Percentiles rank a stretch among this genome's conserved stretches.
Conservation (phyloP, 2,329 filamentous ascomycete genomes). For the Claviceps sp. region DNA sequence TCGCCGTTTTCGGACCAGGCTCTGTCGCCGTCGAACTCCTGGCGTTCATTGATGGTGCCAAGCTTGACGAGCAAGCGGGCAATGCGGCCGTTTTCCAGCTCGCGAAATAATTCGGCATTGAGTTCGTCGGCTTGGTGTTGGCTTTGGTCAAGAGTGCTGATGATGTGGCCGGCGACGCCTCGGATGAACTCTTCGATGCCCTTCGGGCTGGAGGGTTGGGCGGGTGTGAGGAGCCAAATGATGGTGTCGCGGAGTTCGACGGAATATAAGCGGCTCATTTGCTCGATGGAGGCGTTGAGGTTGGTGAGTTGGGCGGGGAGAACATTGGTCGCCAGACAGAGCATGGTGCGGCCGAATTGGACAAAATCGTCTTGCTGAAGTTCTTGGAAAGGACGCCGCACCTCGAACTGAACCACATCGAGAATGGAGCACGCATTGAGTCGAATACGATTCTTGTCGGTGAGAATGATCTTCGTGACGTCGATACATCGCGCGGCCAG, state of each 20-base stretch:
- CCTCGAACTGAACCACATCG: conserved; percentile 77
- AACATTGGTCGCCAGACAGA: conserved; percentile 67
- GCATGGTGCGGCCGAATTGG: conserved; percentile 69
- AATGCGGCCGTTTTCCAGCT: conserved; percentile 80
- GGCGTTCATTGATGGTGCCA: conserved; percentile 77
- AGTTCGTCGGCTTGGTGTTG: conserved; percentile 70
- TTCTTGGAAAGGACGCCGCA: conserved; percentile 52
- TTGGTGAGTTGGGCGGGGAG: conserved; percentile 41
- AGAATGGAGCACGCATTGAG: conserved; percentile 79
- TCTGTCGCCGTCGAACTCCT: conserved; percentile 64
- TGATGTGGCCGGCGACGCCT: conserved; percentile 65
- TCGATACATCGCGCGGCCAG: conserved; percentile 80
- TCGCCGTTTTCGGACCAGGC: conserved; percentile 89
- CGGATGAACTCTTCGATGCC: conserved; percentile 67
- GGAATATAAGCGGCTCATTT: conserved; percentile 64
- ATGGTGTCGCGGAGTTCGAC: conserved; percentile 67
- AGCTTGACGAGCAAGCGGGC: conserved; percentile 72
- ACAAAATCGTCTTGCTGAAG: conserved; percentile 79
- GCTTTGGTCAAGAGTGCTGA: conserved; percentile 60
- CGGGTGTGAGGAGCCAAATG: conserved; percentile 63
- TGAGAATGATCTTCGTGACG: conserved; percentile 77
- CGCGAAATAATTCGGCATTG: conserved; percentile 56
- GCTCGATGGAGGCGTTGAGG: conserved; percentile 57
- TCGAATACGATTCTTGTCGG: conserved; percentile 78
- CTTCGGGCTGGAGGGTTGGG: conserved; percentile 44